phyloP scores from a whole-genome alignment of 164 flowering plant species.

The Vitis rupestris region DNA sequence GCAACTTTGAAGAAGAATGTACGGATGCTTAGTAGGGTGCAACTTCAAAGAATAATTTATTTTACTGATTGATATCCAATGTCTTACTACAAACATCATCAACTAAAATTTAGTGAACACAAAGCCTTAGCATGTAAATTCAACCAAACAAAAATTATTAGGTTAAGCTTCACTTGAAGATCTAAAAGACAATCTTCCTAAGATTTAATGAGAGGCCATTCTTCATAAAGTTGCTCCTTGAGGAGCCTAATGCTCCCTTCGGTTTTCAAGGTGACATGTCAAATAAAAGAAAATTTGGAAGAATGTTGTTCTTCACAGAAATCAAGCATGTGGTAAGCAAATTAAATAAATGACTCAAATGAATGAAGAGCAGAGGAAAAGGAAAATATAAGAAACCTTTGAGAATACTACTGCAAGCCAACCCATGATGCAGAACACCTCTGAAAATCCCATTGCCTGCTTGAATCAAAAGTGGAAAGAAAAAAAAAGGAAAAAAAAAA shows the following conservation, averaged over 20 bases:
- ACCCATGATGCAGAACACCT: conserved; percentile 21
- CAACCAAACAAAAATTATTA: not conserved
- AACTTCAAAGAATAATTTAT: too few relatives aligned
- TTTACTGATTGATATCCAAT: too few relatives aligned
- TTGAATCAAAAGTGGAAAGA: not conserved
- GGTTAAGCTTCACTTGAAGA: too few relatives aligned
- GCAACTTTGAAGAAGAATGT: not conserved
- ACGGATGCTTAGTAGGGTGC: not conserved
- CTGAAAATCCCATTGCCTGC: conserved; percentile 32
- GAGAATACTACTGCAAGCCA: conserved; percentile 24
- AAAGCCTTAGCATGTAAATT: not conserved
- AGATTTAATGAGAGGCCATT: too few relatives aligned
- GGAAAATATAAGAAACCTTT: conserved; percentile 13
- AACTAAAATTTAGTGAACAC: not conserved
- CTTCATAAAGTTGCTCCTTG: not conserved
- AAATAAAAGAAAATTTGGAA: too few relatives aligned
- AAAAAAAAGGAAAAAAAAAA: not conserved
- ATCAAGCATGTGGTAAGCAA: too few relatives aligned
- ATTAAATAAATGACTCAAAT: too few relatives aligned
- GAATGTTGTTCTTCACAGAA: too few relatives aligned
- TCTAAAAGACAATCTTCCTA: too few relatives aligned
- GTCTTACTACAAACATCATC: too few relatives aligned
- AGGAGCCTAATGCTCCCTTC: too few relatives aligned
- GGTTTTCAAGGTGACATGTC: too few relatives aligned
- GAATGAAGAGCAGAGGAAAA: not conserved